Evolutionary conservation across 352 stramenopile genomes (phyloP), one percentile per base, ranked within the genome.

Genomic region (Globisporangium cystogenes): DNA sequence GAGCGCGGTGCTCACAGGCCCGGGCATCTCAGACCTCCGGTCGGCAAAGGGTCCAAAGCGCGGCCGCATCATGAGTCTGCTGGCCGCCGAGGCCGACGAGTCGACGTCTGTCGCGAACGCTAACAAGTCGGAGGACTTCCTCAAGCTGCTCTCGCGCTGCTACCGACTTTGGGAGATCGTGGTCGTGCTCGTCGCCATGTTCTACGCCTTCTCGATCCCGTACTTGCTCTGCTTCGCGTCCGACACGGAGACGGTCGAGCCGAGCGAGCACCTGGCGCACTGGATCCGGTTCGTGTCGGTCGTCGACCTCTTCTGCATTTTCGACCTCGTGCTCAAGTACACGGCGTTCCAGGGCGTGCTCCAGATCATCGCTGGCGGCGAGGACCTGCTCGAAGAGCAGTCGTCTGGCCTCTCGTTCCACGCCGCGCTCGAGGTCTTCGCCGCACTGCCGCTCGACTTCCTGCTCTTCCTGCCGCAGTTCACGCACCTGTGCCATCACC

Each of bases 161-260:
- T 82, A 77, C 44, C 73, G 75, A 20, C 48, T 86, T 7, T 89
- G 78, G 78, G 73, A 89, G 27, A 70, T 67, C 27, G 37, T 70
- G 0, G 53, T 84, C 24, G 72, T 87, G 4, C 29, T 70, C 35
- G 72, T 84, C 11, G 73, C 67, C 0, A 48, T 78, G 21, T 78
- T 79, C 18, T 89, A 89, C 45, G 78, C 78, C 20, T 62, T 82
- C 16, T 70, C 64, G 26, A 67, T 86, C 8, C 78, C 78, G 5
- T 84, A 75, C 40, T 59, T 89, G 33, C 66, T 87, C 46, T 82
- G 71, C 49, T 89, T 89, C 26, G 46, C 55, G 1, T 84, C 76
- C 0, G 61, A 76, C 18, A 70, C 64, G 20, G 35, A 65, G 36
- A 80, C 59, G 16, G 48, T 24, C 1, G 33, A n/a, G 24, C 35